Evolutionary conservation across 1,284 basidiomycete species (phyloP), one percentile per base, ranked within the genome.

Genomic region (Anthracocystis panici-leucophaei): DNA sequence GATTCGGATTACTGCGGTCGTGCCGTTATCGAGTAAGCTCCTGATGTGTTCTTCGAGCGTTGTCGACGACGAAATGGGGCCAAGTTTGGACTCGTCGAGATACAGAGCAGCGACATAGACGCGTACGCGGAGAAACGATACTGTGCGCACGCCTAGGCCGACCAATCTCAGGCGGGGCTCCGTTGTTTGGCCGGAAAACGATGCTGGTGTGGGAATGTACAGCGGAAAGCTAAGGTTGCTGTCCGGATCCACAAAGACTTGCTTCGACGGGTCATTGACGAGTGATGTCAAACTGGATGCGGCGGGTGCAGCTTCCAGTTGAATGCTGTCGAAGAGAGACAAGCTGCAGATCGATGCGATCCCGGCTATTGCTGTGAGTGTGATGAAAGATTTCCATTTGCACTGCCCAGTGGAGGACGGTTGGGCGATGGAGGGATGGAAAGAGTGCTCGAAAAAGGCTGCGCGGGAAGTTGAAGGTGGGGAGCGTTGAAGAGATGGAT

Each of bases 91-190:
- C 56, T 93, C 86, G 84, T 93, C 92, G 16, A 92, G 92, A 84
- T 95, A 95, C 83, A 95, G 92, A 0, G 89, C 93, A 45, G 93
- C 90, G 5, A 92, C 92, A 85, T 95, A 95, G 11, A 95, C 94
- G 73, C 91, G 89, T 65, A 95, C 89, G 6, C 89, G 88, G 48
- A 95, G 86, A 86, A 95, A 93, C 12, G 92, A 88, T 46, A 95
- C 93, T 0, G 91, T 93, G 46, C 94, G 88, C 33, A 94, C 92
- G 46, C 93, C 93, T 2, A 92, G 87, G 1, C 94, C 93, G 12
- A 95, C 86, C 6, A 95, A 88, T 18, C 89, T 38, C 18, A 71
- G 53, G 1, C 40, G 21, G 1, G 62, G 44, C 48, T 88, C 78
- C 92, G 89, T 78, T 92, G 89, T 2, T 49, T 56, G 4, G 7